These are phyloP conservation scores for Heliamphora exappendiculata DNA, from an alignment of 148 eudicot genomes.

Conservation along the genomic window DNA sequence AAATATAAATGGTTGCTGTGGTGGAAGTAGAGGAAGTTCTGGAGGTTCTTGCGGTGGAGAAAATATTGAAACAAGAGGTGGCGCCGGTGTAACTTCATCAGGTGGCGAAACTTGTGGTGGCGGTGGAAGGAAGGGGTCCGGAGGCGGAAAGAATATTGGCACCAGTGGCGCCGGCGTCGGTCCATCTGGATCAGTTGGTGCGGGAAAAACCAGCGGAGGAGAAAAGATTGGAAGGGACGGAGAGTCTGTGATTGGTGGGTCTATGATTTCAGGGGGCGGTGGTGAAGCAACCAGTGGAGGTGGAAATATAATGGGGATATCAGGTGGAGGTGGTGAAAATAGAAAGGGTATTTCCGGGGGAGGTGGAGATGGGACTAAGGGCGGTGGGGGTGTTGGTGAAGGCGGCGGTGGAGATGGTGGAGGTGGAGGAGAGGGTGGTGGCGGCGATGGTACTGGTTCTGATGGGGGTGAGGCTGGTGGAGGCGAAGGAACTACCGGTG, in stretches of 20 bases:
- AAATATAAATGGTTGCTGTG: background rate
- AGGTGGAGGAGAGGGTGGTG: background rate
- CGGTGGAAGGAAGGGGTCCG: slow-evolving; percentile 12
- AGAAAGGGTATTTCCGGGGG: slow-evolving; percentile 6
- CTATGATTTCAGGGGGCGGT: background rate
- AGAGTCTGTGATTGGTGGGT: slow-evolving; percentile 7
- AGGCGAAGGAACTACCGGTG: slow-evolving; percentile 4
- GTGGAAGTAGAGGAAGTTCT: slow-evolving; percentile 4
- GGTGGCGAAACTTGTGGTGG: slow-evolving; percentile 12
- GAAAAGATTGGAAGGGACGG: slow-evolving; percentile 5
- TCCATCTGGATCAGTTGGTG: background rate
- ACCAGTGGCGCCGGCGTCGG: background rate
- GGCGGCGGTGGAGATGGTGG: slow-evolving; percentile 2
- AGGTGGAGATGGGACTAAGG: slow-evolving; percentile 6
- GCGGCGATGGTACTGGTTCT: slow-evolving; percentile 4
- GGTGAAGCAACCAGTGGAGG: slow-evolving; percentile 13
- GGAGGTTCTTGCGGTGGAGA: slow-evolving; percentile 18
- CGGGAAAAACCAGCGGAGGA: background rate
- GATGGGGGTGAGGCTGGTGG: slow-evolving; percentile 12
- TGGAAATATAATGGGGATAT: slow-evolving; percentile 6
- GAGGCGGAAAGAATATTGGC: slow-evolving; percentile 4
- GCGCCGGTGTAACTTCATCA: background rate
- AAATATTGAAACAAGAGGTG: slow-evolving; percentile 18
- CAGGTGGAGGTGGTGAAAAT: slow-evolving; percentile 14
- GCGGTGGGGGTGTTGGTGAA: slow-evolving; percentile 20